A percentile compares a stretch with the other conserved stretches of the same genome.
Conservation (phyloP, 306 rosid species). For the Prunus armeniaca region DNA sequence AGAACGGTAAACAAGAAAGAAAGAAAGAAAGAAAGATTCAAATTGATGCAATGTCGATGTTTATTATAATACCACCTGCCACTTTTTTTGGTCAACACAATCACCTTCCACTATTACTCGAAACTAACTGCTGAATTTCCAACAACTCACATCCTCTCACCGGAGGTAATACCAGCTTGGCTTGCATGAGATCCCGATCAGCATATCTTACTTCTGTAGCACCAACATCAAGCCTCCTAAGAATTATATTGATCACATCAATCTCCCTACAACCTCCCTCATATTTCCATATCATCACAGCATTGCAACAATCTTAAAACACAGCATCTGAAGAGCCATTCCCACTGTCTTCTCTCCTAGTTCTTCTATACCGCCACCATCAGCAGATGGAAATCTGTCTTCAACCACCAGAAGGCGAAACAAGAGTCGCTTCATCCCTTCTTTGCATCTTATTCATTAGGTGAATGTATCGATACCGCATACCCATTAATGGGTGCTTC, state of each 20-base stretch:
- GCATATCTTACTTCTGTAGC: neutral
- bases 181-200: neutral
- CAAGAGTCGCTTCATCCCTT: slow-evolving; percentile 19
- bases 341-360: neutral
- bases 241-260: neutral
- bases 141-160: neutral
- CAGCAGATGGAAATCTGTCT: neutral
- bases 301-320: neutral
- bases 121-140: neutral
- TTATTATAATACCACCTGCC: neutral
- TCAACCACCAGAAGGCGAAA: slow-evolving; percentile 7
- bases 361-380: neutral
- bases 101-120: neutral
- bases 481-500: slow-evolving; percentile 71
- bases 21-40: neutral
- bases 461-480: slow-evolving; percentile 59
- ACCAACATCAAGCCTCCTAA: neutral
- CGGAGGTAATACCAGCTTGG: neutral
- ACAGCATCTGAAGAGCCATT: neutral
- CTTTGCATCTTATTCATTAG: slow-evolving; percentile 55
- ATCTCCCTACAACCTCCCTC: neutral
- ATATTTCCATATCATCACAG: neutral
- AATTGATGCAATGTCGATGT: neutral
- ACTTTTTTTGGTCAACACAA: neutral
- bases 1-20: too few relatives aligned